Percentiles rank a stretch among this genome's conserved stretches.
Conservation (phyloP, 1,284 basidiomycete species). For the Cryptococcus neoformans region DNA sequence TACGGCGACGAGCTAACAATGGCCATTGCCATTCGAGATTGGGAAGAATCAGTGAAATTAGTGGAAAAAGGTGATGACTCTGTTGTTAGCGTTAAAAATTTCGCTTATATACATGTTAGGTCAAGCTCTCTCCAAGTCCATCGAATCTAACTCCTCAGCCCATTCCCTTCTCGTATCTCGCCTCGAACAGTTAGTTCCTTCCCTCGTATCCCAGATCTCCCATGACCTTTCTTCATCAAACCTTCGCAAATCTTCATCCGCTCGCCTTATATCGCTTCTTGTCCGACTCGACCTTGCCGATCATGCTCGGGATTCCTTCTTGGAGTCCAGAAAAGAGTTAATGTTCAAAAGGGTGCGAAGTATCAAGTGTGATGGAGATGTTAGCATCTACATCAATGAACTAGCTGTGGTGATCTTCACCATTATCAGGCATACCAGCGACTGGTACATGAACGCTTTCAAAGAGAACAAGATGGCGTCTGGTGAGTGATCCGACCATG, state of each 20-base stretch:
- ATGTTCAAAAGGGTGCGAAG: constrained; percentile 72
- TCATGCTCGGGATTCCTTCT: constrained; percentile 76
- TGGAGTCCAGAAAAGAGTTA: constrained; percentile 72
- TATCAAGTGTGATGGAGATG: constrained; percentile 87
- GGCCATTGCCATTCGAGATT: constrained; percentile 82
- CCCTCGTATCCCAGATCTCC: constrained; percentile 69
- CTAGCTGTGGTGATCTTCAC: constrained; percentile 50
- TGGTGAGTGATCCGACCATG: constrained; percentile 55
- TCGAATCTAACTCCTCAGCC: constrained; percentile 50
- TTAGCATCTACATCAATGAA: constrained; percentile 47
- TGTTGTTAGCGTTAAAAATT: not conserved
- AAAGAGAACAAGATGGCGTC: constrained; percentile 92
- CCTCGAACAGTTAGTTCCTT: constrained; percentile 64
- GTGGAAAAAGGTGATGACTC: constrained; percentile 69
- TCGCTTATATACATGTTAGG: not conserved
- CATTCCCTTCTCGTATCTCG: constrained; percentile 51
- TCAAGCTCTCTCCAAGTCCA: constrained; percentile 55
- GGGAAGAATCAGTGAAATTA: constrained; percentile 77
- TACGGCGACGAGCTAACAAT: constrained; percentile 90
- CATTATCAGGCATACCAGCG: constrained; percentile 66
- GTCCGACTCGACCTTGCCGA: constrained; percentile 71
- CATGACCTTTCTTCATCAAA: constrained; percentile 68
- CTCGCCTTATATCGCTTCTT: constrained; percentile 69
- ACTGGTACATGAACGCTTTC: constrained; percentile 97
- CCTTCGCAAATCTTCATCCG: constrained; percentile 73